A percentile compares a stretch with the other conserved stretches of the same genome.
phyloP scores from a whole-genome alignment of 83 land plant genomes.

The Isoetes engelmannii region DNA sequence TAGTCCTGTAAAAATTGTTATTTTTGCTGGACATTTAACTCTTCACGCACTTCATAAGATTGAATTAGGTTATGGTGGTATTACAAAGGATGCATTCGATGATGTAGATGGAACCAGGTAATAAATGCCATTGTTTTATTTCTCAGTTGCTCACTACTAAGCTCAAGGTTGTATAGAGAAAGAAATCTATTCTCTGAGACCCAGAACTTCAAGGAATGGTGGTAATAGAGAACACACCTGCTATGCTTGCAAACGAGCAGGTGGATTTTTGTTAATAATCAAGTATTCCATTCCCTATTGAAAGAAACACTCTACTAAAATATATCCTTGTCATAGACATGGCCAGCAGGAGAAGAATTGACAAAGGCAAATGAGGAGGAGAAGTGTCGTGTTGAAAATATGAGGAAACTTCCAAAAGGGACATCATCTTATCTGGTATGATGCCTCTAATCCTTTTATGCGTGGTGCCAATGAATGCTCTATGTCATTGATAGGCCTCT shows the following conservation, averaged over 20 bases:
- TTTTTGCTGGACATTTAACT: too few species aligned
- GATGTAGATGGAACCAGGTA: too few species aligned
- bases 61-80: too few species aligned
- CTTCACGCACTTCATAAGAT: too few species aligned
- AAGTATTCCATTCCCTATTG: background rate
- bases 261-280: slow-evolving; percentile 26
- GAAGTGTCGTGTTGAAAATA: slow-evolving; percentile 27
- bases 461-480: background rate
- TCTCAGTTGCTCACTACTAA: too few species aligned
- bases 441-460: background rate
- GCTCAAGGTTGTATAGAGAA: slow-evolving; percentile 25
- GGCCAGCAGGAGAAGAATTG: slow-evolving; percentile 91
- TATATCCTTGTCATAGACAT: slow-evolving; percentile 46
- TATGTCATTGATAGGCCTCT: slow-evolving; percentile 51
- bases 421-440: slow-evolving; percentile 84
- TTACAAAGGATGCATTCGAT: too few species aligned
- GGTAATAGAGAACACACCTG: slow-evolving; percentile 63
- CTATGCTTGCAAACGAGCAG: slow-evolving; percentile 86
- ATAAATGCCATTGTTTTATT: too few species aligned
- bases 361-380: slow-evolving; percentile 53
- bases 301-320: background rate
- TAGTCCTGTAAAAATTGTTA: too few species aligned
- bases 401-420: slow-evolving; percentile 59
- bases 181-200: slow-evolving; percentile 47
- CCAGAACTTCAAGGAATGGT: slow-evolving; percentile 54